Base-by-base conservation (phyloP, 2,329 filamentous ascomycete genomes). In the Nigrospora oryzae region DNA sequence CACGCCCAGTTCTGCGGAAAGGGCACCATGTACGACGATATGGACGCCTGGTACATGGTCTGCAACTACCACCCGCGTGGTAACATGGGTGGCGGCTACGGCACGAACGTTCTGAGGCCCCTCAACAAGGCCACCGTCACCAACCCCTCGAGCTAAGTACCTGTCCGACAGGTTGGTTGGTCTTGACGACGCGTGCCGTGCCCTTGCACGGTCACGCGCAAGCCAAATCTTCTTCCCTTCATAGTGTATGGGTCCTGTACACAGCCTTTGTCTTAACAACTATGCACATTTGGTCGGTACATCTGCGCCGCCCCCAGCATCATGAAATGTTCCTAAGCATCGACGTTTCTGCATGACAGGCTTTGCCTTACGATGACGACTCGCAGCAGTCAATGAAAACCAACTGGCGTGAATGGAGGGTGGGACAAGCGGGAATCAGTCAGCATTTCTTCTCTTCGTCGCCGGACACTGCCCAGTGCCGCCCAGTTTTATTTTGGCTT, bases 61-160 rank as follows among this genome's bases (percentile, higher is more conserved):
- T 95, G 89, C 83, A 91, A 95, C 77, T 95, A 95, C 71, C 70
- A 68, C 53, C 75, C 81, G 49, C 69, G 80, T 51, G 89, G 76
- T 53, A 80, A 81, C 63, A 65, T 73, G 38, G 69, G 63, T 36
- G 75, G 74, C 48, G 49, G 58, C 30, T 80, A 77, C 51, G 71
- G 55, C 48, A 49, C 50, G 12, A 80, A 81, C 57, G 73, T 81
- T 34, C 55, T 69, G 40, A 50, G 55, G 35, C 68, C 75, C 34
- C 56, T 64, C 40, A 63, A 63, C 46, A 52, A 66, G 49, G 42
- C 57, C 37, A 51, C 53, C 15, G 55, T 66, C 39, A 44, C 42
- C 34, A 45, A 35, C 36, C 38, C 36, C 28, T 39, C 16, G 19
- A 33, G 15, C 30, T 31, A 31, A 13, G n/a, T 17, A 19, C 16